Percentiles rank a stretch among this genome's conserved stretches.
Conservation (phyloP, 116 monocot species). For the Zostera marina region DNA sequence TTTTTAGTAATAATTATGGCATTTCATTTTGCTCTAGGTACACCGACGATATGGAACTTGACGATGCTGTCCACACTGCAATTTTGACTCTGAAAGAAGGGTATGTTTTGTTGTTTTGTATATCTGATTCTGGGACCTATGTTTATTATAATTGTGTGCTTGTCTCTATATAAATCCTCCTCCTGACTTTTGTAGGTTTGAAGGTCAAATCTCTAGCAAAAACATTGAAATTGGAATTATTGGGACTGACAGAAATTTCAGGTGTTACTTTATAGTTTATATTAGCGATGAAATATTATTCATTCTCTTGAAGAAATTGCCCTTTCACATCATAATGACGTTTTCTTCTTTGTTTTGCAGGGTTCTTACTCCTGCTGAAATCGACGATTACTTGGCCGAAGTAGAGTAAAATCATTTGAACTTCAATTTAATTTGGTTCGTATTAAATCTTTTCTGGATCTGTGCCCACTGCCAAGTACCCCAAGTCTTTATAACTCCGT, state of each 20-base stretch:
- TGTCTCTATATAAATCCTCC: background rate
- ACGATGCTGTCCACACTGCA: conserved; percentile 97
- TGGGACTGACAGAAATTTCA: conserved; percentile 62
- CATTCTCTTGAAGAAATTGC: too few relatives aligned
- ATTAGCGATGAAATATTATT: too few relatives aligned
- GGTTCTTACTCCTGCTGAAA: conserved; percentile 62
- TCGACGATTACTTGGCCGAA: conserved; percentile 80
- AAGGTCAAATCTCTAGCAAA: conserved; percentile 91
- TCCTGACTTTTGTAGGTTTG: conserved; percentile 42
- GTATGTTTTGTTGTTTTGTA: conserved; percentile 36
- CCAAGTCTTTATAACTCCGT: too few relatives aligned
- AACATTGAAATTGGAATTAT: conserved; percentile 98
- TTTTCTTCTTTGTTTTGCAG: conserved; percentile 16
- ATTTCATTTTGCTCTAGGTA: conserved; percentile 30
- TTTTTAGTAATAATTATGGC: too few relatives aligned
- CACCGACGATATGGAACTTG: conserved; percentile 99
- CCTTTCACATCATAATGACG: too few relatives aligned
- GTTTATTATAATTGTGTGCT: background rate
- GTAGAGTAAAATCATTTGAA: conserved; percentile 47
- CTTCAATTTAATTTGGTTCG: too few relatives aligned
- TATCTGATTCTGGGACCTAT: background rate
- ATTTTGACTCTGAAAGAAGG: conserved; percentile 99
- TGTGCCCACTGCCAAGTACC: too few relatives aligned
- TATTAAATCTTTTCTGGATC: too few relatives aligned
- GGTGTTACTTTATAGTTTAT: conserved; percentile 12